These are phyloP conservation scores for Ceratocystis ficicola DNA, from an alignment of 2,329 filamentous ascomycete genomes.

Conservation along the genomic window DNA sequence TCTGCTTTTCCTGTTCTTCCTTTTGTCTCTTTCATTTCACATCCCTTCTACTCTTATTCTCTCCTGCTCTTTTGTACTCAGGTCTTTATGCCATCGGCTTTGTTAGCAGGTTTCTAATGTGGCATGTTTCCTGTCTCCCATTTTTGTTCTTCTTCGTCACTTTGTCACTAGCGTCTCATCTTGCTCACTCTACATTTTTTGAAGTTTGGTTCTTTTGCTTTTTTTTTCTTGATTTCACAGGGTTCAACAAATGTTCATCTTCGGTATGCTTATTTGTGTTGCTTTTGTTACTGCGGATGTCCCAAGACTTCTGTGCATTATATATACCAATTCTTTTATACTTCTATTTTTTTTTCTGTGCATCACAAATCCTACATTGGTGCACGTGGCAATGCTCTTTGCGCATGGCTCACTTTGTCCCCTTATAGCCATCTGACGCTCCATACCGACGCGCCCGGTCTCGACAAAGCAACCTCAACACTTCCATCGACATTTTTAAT, in stretches of 20 bases:
- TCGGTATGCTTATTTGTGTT: background rate
- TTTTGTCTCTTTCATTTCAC: background rate
- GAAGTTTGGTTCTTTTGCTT: background rate
- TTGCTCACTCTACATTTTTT: background rate
- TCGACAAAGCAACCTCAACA: conserved; percentile 36
- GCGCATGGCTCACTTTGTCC: background rate
- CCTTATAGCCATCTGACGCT: conserved; percentile 31
- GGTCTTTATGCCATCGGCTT: background rate
- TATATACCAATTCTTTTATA: background rate
- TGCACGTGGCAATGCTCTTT: background rate
- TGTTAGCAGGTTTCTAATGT: background rate
- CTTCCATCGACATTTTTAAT: conserved; percentile 31
- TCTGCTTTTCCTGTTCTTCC: background rate
- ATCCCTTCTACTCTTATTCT: background rate
- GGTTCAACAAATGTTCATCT: no score
- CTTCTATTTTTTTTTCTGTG: no score
- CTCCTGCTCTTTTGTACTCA: background rate
- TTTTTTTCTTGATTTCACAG: background rate
- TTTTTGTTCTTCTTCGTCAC: conserved; percentile 10
- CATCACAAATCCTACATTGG: no score
- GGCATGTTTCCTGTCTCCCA: conserved; percentile 7
- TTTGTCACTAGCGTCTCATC: background rate
- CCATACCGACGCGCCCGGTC: conserved; percentile 33
- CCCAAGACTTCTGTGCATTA: background rate
- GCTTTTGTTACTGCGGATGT: background rate